Conservation (phyloP, 139 green algal species). For the Pycnococcus provasolii region DNA sequence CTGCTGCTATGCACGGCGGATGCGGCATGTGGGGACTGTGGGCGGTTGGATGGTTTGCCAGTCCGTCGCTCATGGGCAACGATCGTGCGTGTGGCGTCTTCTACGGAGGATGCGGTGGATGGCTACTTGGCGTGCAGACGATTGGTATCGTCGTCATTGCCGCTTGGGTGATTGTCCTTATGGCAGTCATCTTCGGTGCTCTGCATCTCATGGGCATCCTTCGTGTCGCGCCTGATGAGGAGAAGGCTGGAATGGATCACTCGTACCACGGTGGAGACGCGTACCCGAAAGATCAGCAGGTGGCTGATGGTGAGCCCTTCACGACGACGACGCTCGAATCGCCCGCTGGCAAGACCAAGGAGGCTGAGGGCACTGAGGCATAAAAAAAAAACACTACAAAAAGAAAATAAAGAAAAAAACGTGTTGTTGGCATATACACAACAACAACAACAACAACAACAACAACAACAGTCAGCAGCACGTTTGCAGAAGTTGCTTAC, state of each 20-base stretch:
- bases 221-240: conserved; percentile 29
- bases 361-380: too few relatives aligned
- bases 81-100: conserved; percentile 4
- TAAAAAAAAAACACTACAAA: too few relatives aligned
- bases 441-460: too few relatives aligned
- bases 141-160: conserved; percentile 50
- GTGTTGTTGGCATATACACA: too few relatives aligned
- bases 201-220: conserved; percentile 33
- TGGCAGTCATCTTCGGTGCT: conserved; percentile 49
- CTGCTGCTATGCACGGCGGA: conserved; percentile 43
- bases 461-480: too few relatives aligned
- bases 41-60: conserved; percentile 21
- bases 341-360: too few relatives aligned
- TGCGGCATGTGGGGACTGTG: conserved; percentile 40
- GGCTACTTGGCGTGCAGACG: conserved; percentile 42
- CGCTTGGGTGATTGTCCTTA: conserved; percentile 45
- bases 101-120: conserved; percentile 39
- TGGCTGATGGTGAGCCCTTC: too few relatives aligned
- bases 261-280: conserved; percentile 39
- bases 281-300: conserved; percentile 14
- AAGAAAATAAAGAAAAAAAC: too few relatives aligned
- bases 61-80: background rate
- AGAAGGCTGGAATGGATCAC: conserved; percentile 41
- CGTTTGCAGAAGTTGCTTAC: too few relatives aligned
- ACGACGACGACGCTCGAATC: too few relatives aligned